phyloP scores from a whole-genome alignment of 148 eudicot species.

The Amaranthus cruentus region DNA sequence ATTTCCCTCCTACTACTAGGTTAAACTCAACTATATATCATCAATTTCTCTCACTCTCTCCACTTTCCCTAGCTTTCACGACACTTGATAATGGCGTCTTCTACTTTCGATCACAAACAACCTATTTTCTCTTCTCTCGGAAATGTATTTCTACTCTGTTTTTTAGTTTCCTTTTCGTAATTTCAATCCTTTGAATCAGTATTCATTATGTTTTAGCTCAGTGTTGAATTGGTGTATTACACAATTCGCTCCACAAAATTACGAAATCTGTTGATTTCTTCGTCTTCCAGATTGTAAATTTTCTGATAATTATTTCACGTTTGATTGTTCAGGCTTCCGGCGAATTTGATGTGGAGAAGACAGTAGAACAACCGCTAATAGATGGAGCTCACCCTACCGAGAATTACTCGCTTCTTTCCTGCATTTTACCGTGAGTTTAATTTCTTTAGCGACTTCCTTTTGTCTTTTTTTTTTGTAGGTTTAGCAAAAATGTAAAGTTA shows the following conservation, averaged over 20 bases:
- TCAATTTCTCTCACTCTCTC: background rate
- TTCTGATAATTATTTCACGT: background rate
- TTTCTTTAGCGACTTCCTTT: background rate
- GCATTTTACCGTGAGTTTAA: conserved; percentile 52
- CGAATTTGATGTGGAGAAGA: conserved; percentile 22
- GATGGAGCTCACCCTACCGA: conserved; percentile 34
- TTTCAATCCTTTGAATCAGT: background rate
- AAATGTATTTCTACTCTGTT: conserved; percentile 15
- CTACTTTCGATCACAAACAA: conserved; percentile 26
- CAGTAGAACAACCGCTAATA: conserved; percentile 38
- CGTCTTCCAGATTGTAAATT: background rate
- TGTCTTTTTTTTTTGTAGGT: background rate
- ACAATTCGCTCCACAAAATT: background rate
- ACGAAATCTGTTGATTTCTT: background rate
- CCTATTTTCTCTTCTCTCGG: conserved; percentile 34
- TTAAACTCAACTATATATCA: background rate
- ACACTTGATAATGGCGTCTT: conserved; percentile 29
- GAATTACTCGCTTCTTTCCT: conserved; percentile 45
- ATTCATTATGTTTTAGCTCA: background rate
- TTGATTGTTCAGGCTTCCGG: conserved; percentile 24
- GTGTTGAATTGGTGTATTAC: background rate
- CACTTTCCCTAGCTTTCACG: background rate
- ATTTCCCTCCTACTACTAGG: background rate
- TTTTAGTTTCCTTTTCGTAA: background rate
- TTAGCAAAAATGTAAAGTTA: background rate